Evolutionary conservation across 2,329 filamentous ascomycete genomes (phyloP), one percentile per base, ranked within the genome.

Genomic region (Colletotrichum sp.): DNA sequence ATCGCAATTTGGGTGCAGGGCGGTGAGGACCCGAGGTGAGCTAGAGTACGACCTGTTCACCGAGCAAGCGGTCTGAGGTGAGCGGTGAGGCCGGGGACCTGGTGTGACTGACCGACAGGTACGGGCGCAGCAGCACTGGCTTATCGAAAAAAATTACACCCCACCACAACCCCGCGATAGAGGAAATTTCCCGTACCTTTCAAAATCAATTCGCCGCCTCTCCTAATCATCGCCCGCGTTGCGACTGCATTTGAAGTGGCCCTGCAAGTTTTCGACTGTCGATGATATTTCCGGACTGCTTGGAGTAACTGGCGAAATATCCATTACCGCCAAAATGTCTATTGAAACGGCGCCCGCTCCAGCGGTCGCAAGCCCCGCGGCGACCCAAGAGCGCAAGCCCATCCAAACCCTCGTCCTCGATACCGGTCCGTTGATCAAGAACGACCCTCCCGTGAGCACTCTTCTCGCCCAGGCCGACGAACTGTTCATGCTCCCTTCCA

Each of bases 381-480:
- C 43, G 21, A 58, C 48, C 18, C 69, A 73, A 12, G 63, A 73
- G 64, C 73, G 63, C 67, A 98, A 96, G 82, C 90, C 93, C 1
- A 92, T 98, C 65, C 93, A 97, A 86, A 94, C 93, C 69, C 91
- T 98, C 67, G 90, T 98, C 32, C 90, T 99, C 78, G 97, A 99
- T 82, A 94, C 97, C 4, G 96, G 96, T 30, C 96, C 96, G 9
- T 92, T 99, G 76, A 96, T 99, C 84, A 96, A 96, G 83, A 98
- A 98, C 86, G 94, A 97, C 78, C 95, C 96, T 14, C 89, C 95
- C 13, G 91, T 97, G 28, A 97, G 95, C 61, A 95, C 94, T 0
- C 91, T 99, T 13, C 88, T 98, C 67, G 90, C 91, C 48, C 92
- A 95, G 82, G 93, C 95, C 63, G 93, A 97, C 80, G 87, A 90